Base-by-base conservation (phyloP, 2,329 filamentous ascomycete genomes). In the Ceratocystis huliohia region DNA sequence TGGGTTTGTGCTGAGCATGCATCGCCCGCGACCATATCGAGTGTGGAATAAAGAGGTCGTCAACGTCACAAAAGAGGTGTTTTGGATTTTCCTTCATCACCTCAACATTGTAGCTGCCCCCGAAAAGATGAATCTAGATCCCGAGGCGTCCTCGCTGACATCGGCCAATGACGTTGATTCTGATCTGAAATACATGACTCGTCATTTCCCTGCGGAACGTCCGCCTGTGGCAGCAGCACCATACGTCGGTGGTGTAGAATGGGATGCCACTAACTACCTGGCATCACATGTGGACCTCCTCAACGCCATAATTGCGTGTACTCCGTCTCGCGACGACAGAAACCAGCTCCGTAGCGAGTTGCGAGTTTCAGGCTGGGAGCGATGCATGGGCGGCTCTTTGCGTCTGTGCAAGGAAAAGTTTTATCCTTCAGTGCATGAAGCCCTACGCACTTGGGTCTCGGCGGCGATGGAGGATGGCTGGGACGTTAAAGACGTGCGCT, bases 51-150 rank as follows among this genome's bases (percentile, higher is more conserved):
- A 92, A 75, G 94, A 99, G 76, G 85, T 93, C 20, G 87, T 87
- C 68, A 92, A 89, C 71, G 93, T 97, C 61, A 96, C 92, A 53
- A 96, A 96, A 75, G 93, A 99, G 75, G 93, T 97, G 33, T 99
- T 99, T 74, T 99, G 93, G 93, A 97, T 97, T 74, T 99, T 97
- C 78, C 81, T 97, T 65, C 93, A 97, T 76, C 89, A 96, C 71
- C 80, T 96, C 67, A 97, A 97, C 72, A 87, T 96, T 59, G 83
- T 97, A 46, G 82, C 90, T 25, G 75, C 89, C 44, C 83, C 86
- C 72, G 28, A 76, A 71, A 61, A 62, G 41, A 65, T 48, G 17
- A 63, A 50, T 41, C 50, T 64, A 15, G 61, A 56, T 13, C 66
- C 70, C 70, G 64, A 65, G 20, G 65, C 71, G 10, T 68, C 72